These are phyloP conservation scores for Lathyrus aphaca DNA, from an alignment of 306 rosid genomes.

Conservation along the genomic window DNA sequence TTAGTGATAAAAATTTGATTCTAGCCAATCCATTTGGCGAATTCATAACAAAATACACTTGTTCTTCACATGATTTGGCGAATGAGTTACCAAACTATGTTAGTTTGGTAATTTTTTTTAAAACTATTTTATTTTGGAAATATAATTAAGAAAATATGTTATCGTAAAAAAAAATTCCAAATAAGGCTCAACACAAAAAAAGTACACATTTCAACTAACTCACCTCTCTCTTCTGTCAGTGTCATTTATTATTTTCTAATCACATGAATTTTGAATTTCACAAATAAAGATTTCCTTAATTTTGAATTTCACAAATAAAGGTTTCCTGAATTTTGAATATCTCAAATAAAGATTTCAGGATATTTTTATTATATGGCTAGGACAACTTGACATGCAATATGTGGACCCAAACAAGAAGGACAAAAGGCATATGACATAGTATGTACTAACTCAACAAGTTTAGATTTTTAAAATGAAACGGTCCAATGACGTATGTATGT, in stretches of 20 bases:
- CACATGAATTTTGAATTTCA: neutral
- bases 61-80: too few species aligned
- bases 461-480: conserved; percentile 9
- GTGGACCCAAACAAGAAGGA: neutral
- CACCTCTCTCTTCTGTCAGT: neutral
- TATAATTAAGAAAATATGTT: too few species aligned
- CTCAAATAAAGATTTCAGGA: too few species aligned
- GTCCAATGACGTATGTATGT: conserved; percentile 6
- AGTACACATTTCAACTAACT: neutral
- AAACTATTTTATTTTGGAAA: too few species aligned
- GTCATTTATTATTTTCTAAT: neutral
- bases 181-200: neutral
- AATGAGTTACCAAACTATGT: too few species aligned
- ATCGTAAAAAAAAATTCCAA: neutral
- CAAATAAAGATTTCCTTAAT: neutral
- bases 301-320: neutral
- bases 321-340: neutral
- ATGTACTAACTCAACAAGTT: too few species aligned
- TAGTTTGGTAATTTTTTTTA: too few species aligned
- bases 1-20: too few species aligned
- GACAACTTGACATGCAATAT: neutral
- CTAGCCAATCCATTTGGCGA: too few species aligned
- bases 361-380: neutral
- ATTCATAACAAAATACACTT: too few species aligned
- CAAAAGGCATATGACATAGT: neutral